These are phyloP conservation scores for Xylariaceae sp. DNA, from an alignment of 2,329 filamentous ascomycete genomes.

Conservation along the genomic window DNA sequence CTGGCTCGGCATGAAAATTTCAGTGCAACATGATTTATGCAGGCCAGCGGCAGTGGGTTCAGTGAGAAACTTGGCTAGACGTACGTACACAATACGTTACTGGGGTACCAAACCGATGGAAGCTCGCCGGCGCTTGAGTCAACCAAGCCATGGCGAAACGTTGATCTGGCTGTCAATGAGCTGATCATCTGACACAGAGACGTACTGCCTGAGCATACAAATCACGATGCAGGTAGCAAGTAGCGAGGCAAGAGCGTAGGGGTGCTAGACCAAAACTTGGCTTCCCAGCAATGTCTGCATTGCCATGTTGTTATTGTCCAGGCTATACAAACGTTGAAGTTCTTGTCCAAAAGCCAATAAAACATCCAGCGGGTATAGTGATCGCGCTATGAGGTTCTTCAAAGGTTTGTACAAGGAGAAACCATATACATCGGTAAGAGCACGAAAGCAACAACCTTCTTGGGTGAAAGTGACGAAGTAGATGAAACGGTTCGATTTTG, in stretches of 20 bases:
- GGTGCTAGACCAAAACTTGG: constrained; percentile 28
- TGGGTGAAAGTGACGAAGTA: constrained; percentile 14
- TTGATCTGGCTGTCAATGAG: too few relatives aligned
- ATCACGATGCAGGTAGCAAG: background rate
- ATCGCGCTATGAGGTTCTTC: too few relatives aligned
- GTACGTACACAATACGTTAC: too few relatives aligned
- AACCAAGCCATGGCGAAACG: too few relatives aligned
- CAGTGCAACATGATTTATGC: too few relatives aligned
- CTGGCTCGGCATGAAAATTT: too few relatives aligned
- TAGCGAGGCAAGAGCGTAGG: background rate
- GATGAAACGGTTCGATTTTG: constrained; percentile 18
- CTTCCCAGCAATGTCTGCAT: constrained; percentile 19
- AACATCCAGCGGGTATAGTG: constrained; percentile 21
- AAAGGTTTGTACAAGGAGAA: constrained; percentile 20
- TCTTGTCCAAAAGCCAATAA: constrained; percentile 25
- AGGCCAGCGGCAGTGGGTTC: too few relatives aligned
- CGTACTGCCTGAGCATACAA: too few relatives aligned
- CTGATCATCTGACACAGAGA: too few relatives aligned
- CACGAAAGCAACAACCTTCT: constrained; percentile 17
- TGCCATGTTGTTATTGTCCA: constrained; percentile 18
- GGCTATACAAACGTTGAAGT: constrained; percentile 9
- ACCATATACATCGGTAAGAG: constrained; percentile 8
- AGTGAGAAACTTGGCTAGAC: too few relatives aligned
- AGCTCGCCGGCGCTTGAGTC: too few relatives aligned
- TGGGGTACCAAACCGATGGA: too few relatives aligned